phyloP scores from a whole-genome alignment of 1,139 yeast species.

The Tardiomyces digboiensis region DNA sequence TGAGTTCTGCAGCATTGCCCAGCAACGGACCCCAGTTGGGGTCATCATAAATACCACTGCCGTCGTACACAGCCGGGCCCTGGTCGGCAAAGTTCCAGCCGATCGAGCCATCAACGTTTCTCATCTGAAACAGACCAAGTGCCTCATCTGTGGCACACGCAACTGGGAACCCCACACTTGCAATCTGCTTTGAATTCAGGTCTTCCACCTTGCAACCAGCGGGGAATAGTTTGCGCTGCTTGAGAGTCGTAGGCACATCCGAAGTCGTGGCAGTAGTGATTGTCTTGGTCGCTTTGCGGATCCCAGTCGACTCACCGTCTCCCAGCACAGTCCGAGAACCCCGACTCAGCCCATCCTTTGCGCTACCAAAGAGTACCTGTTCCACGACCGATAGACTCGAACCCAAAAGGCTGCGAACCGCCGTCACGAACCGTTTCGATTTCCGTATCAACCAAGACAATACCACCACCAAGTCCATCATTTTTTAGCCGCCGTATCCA shows the following conservation, averaged over 20 bases:
- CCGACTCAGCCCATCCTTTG: background rate
- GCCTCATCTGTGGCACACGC: slow-evolving; percentile 19
- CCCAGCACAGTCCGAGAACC: too few species aligned
- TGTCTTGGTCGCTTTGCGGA: too few species aligned
- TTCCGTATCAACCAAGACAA: background rate
- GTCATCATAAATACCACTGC: background rate
- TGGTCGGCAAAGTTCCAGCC: slow-evolving; percentile 17
- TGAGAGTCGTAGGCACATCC: too few species aligned
- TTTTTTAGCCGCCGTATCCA: too few species aligned
- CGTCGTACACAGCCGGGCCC: background rate
- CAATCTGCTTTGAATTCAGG: background rate
- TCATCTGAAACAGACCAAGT: slow-evolving; percentile 16
- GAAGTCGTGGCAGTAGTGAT: too few species aligned
- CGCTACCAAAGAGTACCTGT: background rate
- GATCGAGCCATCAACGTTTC: slow-evolving; percentile 15
- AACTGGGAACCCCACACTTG: slow-evolving; percentile 12
- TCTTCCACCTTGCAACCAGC: background rate
- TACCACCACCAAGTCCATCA: too few species aligned
- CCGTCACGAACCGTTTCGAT: background rate
- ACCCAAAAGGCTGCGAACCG: background rate
- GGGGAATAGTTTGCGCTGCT: background rate
- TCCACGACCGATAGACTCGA: background rate
- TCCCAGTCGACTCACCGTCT: too few species aligned
- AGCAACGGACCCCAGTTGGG: background rate
- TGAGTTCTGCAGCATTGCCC: background rate